A percentile compares a stretch with the other conserved stretches of the same genome.
Evolutionary conservation across 306 rosid genomes (phyloP).

Genomic region (Dalbergia cultrata): DNA sequence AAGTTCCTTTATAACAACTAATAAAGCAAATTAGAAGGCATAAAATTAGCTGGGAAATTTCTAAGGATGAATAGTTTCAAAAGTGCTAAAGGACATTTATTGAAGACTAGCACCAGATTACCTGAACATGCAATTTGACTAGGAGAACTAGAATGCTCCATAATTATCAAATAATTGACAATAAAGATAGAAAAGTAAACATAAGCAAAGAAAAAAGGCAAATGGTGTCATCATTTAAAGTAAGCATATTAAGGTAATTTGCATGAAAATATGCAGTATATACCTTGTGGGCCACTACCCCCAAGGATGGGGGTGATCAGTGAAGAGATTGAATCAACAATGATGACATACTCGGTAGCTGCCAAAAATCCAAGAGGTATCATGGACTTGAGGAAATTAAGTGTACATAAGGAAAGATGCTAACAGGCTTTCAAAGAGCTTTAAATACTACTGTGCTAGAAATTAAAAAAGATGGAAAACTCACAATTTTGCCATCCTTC

Average conservation of each 20-base stretch:
- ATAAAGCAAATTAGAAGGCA: too few relatives aligned
- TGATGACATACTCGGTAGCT: too few relatives aligned
- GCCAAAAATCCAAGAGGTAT: too few relatives aligned
- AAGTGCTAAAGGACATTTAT: too few relatives aligned
- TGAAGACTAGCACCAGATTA: too few relatives aligned
- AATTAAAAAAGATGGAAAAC: constrained; percentile 40
- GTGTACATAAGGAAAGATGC: background rate
- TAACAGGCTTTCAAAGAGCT: constrained; percentile 23
- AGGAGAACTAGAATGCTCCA: too few relatives aligned
- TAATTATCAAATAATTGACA: background rate
- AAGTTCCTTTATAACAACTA: too few relatives aligned
- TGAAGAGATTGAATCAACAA: constrained; percentile 88
- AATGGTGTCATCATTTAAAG: constrained; percentile 14
- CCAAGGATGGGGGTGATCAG: constrained; percentile 88
- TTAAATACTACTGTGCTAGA: constrained; percentile 19
- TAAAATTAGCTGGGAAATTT: too few relatives aligned
- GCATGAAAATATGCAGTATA: constrained; percentile 49
- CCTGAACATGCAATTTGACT: too few relatives aligned
- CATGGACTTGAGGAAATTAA: constrained; percentile 3
- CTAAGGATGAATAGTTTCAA: too few relatives aligned
- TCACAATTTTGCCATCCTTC: constrained; percentile 70
- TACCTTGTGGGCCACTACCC: constrained; percentile 85
- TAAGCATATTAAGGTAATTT: constrained; percentile 36
- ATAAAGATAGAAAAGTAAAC: constrained; percentile 20
- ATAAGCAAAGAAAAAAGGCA: constrained; percentile 36